Base-by-base conservation (phyloP, 225 moss, liverwort and hornwort species). In the Rhytidiadelphus loreus region DNA sequence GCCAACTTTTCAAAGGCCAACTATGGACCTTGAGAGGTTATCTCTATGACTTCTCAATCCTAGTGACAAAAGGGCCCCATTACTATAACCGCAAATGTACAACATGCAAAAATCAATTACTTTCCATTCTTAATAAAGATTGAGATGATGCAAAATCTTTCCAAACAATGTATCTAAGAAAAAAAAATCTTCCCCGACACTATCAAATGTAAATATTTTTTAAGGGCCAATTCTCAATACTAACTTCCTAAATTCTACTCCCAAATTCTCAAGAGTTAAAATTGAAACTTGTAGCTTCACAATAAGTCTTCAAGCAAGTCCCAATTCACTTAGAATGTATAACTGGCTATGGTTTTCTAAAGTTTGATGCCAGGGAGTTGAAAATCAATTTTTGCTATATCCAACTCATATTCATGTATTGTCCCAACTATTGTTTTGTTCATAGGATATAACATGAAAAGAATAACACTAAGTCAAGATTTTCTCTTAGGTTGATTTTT, bases 181-280 rank as follows among this genome's bases (percentile, higher is more conserved):
- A 0, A 10, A 23, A 69, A 69, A 39, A 39, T 69, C 7, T 68
- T 7, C 0, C 4, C 24, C 13, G 23, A 69, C 2, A 13, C 8
- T 13, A 24, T 0, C 1, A 7, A 7, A 25, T 14, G 3, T 1
- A 70, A 41, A 12, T 41, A 3, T 25, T 41, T 15, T 41, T 1
- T 41, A 41, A 14, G 0, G 3, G 4, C 1, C 7, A 68, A 39
- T 39, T 39, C 1, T 68, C 24, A 24, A 13, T 39, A 39, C 7
- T 69, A n/a, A n/a, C n/a, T n/a, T 66, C 2, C 3, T n/a, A 4
- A 68, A 0, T 39, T n/a, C 4, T 1, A 5, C 0, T n/a, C n/a
- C n/a, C 1, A 2, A 70, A 70, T 41, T 41, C 13, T 70, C 3
- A 25, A 41, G 25, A 41, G 25, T 25, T 70, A 70, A 25, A 41